Evolutionary conservation across 106 monocot species (phyloP).

Genomic region (Dendrobium officinale): DNA sequence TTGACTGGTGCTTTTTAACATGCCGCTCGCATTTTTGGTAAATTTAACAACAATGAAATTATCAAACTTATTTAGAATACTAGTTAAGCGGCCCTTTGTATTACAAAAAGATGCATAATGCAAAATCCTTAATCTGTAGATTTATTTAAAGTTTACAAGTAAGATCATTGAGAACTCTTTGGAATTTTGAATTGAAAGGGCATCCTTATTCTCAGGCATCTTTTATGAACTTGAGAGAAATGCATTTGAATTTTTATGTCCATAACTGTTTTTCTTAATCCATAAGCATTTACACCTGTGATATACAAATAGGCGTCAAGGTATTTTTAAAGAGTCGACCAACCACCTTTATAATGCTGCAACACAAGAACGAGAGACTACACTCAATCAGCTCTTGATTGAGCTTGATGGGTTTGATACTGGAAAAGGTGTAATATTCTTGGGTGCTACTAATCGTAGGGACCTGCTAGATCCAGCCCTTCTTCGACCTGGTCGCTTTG

Average conservation of each 20-base stretch:
- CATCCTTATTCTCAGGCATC: not conserved
- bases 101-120: not conserved
- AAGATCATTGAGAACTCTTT: not conserved
- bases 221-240: not conserved
- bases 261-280: not conserved
- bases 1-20: not conserved
- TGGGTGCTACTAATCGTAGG: conserved; percentile 90
- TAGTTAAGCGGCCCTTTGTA: not conserved
- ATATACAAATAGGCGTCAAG: conserved; percentile 57
- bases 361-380: conserved; percentile 87
- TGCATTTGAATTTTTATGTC: not conserved
- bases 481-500: conserved; percentile 92
- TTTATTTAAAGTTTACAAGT: not conserved
- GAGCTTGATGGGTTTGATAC: conserved; percentile 95
- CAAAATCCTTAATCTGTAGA: not conserved
- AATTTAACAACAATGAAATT: not conserved
- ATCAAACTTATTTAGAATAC: not conserved
- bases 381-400: conserved; percentile 82
- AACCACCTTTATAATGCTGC: conserved; percentile 72
- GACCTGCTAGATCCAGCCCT: conserved; percentile 87
- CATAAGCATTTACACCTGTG: not conserved
- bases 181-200: not conserved
- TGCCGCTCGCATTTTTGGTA: not conserved
- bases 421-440: conserved; percentile 81
- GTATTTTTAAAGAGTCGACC: conserved; percentile 75